A percentile compares a stretch with the other conserved stretches of the same genome.
Conservation (phyloP, 1,284 basidiomycete genomes). For the Sphaerobolus stellatus region DNA sequence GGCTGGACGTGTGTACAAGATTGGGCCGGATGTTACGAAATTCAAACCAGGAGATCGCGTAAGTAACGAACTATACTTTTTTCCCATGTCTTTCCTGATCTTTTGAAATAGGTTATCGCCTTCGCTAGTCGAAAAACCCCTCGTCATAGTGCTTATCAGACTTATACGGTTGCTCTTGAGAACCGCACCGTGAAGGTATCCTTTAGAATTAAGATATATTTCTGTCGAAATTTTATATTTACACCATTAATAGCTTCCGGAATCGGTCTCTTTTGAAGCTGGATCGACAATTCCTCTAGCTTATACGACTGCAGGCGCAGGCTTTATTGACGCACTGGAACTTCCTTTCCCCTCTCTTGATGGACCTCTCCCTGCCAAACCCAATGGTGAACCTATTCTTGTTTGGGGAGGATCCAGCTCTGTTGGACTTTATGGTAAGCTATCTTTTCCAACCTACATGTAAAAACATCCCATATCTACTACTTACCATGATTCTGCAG, state of each 20-base stretch:
- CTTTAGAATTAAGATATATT: neutral
- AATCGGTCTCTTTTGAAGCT: constrained; percentile 6
- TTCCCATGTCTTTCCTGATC: neutral
- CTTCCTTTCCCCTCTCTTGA: neutral
- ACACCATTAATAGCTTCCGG: neutral
- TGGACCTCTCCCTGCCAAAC: neutral
- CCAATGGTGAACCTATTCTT: constrained; percentile 3
- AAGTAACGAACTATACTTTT: neutral
- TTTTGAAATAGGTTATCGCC: constrained; percentile 8
- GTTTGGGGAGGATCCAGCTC: constrained; percentile 12
- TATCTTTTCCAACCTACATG: neutral
- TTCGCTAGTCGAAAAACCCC: constrained; percentile 8
- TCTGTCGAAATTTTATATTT: neutral
- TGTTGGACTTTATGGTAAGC: constrained; percentile 8
- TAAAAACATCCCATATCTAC: neutral
- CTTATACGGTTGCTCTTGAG: constrained; percentile 7
- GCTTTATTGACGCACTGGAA: constrained; percentile 3
- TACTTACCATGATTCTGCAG: constrained; percentile 14
- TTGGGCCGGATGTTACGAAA: constrained; percentile 6
- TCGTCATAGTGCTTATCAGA: constrained; percentile 12
- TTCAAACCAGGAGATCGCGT: constrained; percentile 11
- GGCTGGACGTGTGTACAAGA: constrained; percentile 5
- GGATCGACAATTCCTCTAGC: constrained; percentile 11
- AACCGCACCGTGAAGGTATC: constrained; percentile 5
- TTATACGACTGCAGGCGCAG: constrained; percentile 12